Percentiles rank a stretch among this genome's conserved stretches.
Conservation (phyloP, 148 eudicot genomes). For the Chenopodium suecicum region DNA sequence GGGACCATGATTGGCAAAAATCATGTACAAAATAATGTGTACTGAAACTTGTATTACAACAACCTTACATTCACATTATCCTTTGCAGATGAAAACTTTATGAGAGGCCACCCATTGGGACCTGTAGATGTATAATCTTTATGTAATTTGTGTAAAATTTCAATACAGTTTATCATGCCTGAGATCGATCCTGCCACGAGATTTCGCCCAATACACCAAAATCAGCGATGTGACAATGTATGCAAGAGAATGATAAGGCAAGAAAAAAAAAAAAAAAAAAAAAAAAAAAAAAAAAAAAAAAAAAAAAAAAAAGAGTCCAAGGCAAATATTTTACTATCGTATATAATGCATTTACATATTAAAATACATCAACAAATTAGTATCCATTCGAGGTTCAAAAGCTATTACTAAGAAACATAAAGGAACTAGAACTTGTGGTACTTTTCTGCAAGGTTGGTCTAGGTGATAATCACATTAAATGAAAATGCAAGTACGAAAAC, state of each 20-base stretch:
- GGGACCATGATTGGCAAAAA: conserved; percentile 13
- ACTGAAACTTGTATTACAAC: conserved; percentile 16
- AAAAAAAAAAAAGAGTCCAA: not conserved
- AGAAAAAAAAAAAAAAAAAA: not conserved
- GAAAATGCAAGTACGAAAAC: no score
- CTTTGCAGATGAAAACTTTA: conserved; percentile 8
- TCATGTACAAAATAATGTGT: conserved; percentile 15
- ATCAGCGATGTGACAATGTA: not conserved
- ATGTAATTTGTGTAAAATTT: conserved; percentile 16
- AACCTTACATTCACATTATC: conserved; percentile 4
- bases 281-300: not conserved
- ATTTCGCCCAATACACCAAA: not conserved
- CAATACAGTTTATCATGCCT: conserved; percentile 17
- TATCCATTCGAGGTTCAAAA: not conserved
- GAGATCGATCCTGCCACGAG: conserved; percentile 24
- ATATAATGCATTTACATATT: not conserved
- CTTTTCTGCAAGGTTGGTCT: no score
- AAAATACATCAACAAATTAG: not conserved
- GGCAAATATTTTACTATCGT: no score
- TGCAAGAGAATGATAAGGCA: not conserved
- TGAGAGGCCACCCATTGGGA: conserved; percentile 16
- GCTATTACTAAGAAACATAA: not conserved
- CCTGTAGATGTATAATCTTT: conserved; percentile 10
- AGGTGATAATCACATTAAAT: no score
- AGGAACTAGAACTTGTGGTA: no score